Percentiles rank a stretch among this genome's conserved stretches.
Evolutionary conservation across 441 rosid species (phyloP).

Genomic region (Bocquillonia castaneifolia): DNA sequence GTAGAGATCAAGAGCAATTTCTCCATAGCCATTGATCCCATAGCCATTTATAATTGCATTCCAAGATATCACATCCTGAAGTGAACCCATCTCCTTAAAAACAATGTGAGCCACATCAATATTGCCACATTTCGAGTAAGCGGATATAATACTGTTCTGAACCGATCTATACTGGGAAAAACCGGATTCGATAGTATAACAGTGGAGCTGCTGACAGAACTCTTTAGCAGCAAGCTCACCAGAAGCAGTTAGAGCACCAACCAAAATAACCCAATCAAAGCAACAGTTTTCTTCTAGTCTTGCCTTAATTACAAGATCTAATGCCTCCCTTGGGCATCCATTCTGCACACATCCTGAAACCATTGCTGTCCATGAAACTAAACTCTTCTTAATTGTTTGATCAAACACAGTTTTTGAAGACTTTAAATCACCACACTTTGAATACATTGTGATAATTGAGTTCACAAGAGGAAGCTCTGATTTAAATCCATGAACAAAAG

Average conservation of each 20-base stretch:
- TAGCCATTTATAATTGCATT: constrained; percentile 40
- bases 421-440: constrained; percentile 37
- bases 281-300: constrained; percentile 23
- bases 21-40: constrained; percentile 36
- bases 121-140: constrained; percentile 45
- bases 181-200: constrained; percentile 29
- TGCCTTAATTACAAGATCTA: constrained; percentile 28
- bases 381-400: constrained; percentile 28
- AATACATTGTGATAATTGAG: constrained; percentile 42
- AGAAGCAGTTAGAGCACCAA: constrained; percentile 30
- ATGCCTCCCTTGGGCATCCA: constrained; percentile 35
- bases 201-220: constrained; percentile 40
- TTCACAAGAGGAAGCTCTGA: constrained; percentile 30
- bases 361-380: constrained; percentile 44
- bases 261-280: constrained; percentile 34
- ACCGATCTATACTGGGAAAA: constrained; percentile 23
- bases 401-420: constrained; percentile 34
- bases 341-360: constrained; percentile 36
- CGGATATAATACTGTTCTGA: constrained; percentile 41
- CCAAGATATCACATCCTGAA: constrained; percentile 37
- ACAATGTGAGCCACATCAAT: constrained; percentile 26
- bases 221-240: constrained; percentile 31
- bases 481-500: constrained; percentile 28
- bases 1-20: constrained; percentile 32
- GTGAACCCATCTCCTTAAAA: constrained; percentile 37